A percentile compares a stretch with the other conserved stretches of the same genome.
These are phyloP conservation scores for Nothophytophthora sp. DNA, from an alignment of 352 stramenopile species.

Conservation along the genomic window DNA sequence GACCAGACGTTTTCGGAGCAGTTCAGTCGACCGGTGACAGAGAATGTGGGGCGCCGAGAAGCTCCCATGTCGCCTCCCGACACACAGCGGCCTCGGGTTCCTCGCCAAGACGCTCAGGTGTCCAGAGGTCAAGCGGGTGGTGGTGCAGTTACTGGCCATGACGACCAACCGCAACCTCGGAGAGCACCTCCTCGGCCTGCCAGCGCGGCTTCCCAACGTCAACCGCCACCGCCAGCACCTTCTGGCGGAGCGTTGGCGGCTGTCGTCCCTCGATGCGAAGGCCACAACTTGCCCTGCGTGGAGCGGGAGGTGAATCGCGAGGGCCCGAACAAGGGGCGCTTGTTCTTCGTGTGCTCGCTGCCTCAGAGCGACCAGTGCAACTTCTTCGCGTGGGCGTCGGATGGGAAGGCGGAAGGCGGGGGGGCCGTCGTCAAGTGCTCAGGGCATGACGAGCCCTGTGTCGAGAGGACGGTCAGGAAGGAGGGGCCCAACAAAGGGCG, in stretches of 20 bases:
- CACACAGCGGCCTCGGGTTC: neutral
- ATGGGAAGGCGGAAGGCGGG: conserved; percentile 18
- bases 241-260: conserved; percentile 3
- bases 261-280: conserved; percentile 42
- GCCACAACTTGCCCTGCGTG: conserved; percentile 48
- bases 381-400: conserved; percentile 92
- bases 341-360: conserved; percentile 91
- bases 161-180: conserved; percentile 8
- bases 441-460: conserved; percentile 65
- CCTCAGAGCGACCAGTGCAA: conserved; percentile 88
- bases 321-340: conserved; percentile 89
- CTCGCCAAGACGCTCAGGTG: neutral
- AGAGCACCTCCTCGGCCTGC: conserved; percentile 7
- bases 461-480: conserved; percentile 61
- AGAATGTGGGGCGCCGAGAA: conserved; percentile 3
- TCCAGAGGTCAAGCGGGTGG: conserved; percentile 13
- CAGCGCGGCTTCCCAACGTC: neutral
- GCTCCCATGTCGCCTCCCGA: conserved; percentile 1
- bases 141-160: conserved; percentile 6
- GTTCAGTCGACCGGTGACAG: conserved; percentile 59
- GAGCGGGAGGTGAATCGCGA: conserved; percentile 62
- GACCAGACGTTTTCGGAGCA: conserved; percentile 91
- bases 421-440: conserved; percentile 36
- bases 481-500: conserved; percentile 71
- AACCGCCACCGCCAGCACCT: neutral